Evolutionary conservation across 2,329 filamentous ascomycete genomes (phyloP).

Genomic region (Beauveria australis): DNA sequence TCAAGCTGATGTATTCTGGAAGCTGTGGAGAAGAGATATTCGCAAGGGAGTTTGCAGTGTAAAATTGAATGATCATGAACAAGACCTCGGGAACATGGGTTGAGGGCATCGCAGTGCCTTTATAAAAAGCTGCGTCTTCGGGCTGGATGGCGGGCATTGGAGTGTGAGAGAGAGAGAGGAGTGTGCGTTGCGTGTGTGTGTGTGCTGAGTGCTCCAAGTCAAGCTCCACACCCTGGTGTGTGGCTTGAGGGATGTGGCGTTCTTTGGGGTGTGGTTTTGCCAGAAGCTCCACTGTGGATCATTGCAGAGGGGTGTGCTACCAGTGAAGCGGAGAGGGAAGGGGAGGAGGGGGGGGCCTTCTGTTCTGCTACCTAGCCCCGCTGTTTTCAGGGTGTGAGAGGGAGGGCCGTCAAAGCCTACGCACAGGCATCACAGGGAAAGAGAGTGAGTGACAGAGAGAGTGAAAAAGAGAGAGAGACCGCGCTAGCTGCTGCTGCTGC

Average conservation of each 20-base stretch:
- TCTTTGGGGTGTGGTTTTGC: neutral
- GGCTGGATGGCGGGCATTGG: neutral
- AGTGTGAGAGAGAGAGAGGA: neutral
- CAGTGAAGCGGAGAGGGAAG: no score
- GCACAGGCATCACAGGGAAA: no score
- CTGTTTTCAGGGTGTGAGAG: no score
- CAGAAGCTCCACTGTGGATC: neutral
- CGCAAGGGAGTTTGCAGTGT: neutral
- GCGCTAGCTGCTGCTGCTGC: neutral
- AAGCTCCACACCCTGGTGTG: neutral
- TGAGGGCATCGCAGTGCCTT: conserved; percentile 1
- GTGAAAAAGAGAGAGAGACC: no score
- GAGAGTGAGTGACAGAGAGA: no score
- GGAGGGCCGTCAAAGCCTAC: no score
- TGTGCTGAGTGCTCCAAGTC: neutral
- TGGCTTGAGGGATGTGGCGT: neutral
- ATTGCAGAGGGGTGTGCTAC: neutral
- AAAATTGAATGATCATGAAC: conserved; percentile 5
- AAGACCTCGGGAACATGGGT: conserved; percentile 1
- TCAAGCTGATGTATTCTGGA: neutral
- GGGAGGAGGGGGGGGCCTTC: no score
- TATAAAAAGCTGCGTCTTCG: neutral
- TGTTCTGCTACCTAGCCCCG: no score
- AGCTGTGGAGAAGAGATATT: neutral
- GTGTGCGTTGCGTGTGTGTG: neutral